phyloP scores from a whole-genome alignment of 805 yeast genomes.

The Scheffersomyces lignosus region DNA sequence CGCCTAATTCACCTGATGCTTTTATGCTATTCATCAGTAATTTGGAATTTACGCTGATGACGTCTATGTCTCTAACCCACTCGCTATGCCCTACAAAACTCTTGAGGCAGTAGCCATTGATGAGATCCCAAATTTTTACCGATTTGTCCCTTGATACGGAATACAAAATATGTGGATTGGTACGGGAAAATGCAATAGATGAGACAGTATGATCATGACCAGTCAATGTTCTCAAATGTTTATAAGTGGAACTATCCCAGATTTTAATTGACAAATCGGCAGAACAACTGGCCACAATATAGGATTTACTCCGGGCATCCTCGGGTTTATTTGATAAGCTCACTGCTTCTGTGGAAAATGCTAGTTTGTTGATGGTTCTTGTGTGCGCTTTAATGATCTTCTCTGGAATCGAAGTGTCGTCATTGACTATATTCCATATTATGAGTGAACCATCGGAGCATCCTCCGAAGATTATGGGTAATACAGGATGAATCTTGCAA shows the following conservation, averaged over 20 bases:
- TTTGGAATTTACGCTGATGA: constrained; percentile 17
- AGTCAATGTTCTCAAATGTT: constrained; percentile 58
- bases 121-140: constrained; percentile 65
- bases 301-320: constrained; percentile 34
- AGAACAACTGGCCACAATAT: constrained; percentile 50
- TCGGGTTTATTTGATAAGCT: constrained; percentile 47
- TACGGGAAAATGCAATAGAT: constrained; percentile 50
- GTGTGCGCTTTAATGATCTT: constrained; percentile 73
- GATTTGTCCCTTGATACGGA: constrained; percentile 65
- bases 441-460: constrained; percentile 71
- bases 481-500: constrained; percentile 70
- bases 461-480: constrained; percentile 64
- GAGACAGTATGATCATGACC: constrained; percentile 93
- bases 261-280: constrained; percentile 60
- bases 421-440: constrained; percentile 63
- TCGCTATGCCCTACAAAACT: constrained; percentile 80
- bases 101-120: constrained; percentile 63
- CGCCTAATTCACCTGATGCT: constrained; percentile 42
- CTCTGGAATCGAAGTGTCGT: constrained; percentile 60
- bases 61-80: constrained; percentile 77
- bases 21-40: constrained; percentile 11
- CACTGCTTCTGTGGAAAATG: constrained; percentile 48
- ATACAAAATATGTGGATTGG: constrained; percentile 48
- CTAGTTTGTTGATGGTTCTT: constrained; percentile 58
- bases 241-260: constrained; percentile 62